Evolutionary conservation across 768 basidiomycete genomes (phyloP), one percentile per base, ranked within the genome.

Genomic region (Leucocoprinus leucothites): DNA sequence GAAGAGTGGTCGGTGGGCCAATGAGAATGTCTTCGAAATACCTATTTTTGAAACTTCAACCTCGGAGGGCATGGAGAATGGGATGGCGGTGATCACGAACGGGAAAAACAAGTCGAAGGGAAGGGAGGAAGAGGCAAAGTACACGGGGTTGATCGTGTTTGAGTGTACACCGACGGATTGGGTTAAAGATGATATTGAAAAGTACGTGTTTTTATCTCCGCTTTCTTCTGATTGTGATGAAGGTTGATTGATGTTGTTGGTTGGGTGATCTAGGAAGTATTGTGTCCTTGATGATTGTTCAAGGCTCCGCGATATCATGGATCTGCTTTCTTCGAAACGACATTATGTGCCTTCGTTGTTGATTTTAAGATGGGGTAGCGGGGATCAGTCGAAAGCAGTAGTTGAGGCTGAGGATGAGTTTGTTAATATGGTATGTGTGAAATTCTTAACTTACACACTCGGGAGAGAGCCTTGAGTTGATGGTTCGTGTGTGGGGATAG

Each of bases 141-240:
- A 74, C 35, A 89, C 89, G 18, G 89, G 88, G 0, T 57, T 90
- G 21, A 77, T 91, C 55, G 68, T 90, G n/a, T 87, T 92, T 53
- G 89, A 92, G 64, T 82, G 84, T 46, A 86, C 86, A 1, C 85
- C 89, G 0, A 53, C 87, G 42, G 81, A 80, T 43, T 82, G 75
- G n/a, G 68, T 84, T 1, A 60, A 71, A 22, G 88, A 91, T 64
- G 81, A 86, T 13, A 67, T 90, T 31, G 87, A 87, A 70, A 82
- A 76, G 89, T 89, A 51, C 26, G 73, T 67, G 18, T 45, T 48
- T n/a, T n/a, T n/a, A n/a, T n/a, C n/a, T n/a, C n/a, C n/a, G n/a
- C n/a, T 21, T 38, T 48, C 19, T 26, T 24, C 41, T 36, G 28
- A 36, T 16, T 6, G 31, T 28, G 48, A 18, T 56, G 22, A 8